These are phyloP conservation scores for Babesia ovata DNA, from an alignment of 169 alveolate genomes.

Conservation along the genomic window DNA sequence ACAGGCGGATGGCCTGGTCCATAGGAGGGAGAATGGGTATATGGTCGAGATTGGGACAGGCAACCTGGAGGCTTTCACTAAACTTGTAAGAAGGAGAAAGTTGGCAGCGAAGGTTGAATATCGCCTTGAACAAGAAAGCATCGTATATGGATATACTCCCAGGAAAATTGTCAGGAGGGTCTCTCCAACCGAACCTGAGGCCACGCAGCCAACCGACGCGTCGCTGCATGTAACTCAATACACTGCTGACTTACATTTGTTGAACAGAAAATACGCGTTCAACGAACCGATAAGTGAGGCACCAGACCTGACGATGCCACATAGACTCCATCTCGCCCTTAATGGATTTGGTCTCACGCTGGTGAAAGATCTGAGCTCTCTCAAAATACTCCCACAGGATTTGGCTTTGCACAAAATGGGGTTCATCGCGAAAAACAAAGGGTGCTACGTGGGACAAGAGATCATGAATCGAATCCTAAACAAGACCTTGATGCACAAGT, in stretches of 20 bases:
- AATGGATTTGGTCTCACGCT: constrained; percentile 33
- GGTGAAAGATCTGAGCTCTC: constrained; percentile 1
- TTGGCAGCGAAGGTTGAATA: constrained; percentile 42
- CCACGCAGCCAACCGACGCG: neutral
- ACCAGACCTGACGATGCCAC: neutral
- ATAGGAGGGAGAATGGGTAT: constrained; percentile 17
- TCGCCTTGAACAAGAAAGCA: neutral
- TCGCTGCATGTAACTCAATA: neutral
- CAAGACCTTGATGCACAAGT: constrained; percentile 68
- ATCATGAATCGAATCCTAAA: constrained; percentile 71
- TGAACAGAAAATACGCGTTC: constrained; percentile 1
- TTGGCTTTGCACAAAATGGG: constrained; percentile 63
- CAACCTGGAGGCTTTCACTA: constrained; percentile 2
- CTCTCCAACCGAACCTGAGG: neutral
- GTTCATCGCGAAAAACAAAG: constrained; percentile 69
- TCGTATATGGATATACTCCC: constrained; percentile 12
- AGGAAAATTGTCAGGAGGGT: neutral
- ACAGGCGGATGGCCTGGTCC: constrained; percentile 68
- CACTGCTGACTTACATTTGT: neutral
- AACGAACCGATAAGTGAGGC: neutral
- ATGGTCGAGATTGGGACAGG: constrained; percentile 37
- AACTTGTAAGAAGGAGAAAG: constrained; percentile 35
- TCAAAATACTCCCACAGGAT: constrained; percentile 71
- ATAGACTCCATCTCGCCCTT: constrained; percentile 28
- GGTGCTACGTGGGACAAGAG: constrained; percentile 81